Conservation (phyloP, 2,329 filamentous ascomycete genomes). For the Pseudocercospora vitis region DNA sequence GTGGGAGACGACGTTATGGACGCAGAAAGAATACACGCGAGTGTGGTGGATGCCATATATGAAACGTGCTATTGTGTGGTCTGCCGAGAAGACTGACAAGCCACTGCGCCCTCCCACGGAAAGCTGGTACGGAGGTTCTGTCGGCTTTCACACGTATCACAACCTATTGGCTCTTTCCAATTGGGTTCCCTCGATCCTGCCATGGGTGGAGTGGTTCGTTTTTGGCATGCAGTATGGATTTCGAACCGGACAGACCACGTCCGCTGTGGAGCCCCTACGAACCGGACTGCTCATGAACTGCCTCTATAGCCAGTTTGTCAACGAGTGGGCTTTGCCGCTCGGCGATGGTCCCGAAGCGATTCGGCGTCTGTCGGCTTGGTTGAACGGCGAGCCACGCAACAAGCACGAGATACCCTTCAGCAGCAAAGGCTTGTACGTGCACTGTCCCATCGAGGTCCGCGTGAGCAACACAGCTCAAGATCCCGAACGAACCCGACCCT, state of each 20-base stretch:
- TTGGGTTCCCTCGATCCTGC: conserved; percentile 74
- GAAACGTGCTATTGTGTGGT: conserved; percentile 83
- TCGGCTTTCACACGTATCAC: conserved; percentile 91
- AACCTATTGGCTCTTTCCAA: conserved; percentile 80
- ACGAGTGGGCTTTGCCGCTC: conserved; percentile 94
- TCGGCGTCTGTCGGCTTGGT: conserved; percentile 78
- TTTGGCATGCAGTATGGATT: conserved; percentile 98
- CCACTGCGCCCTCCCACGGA: conserved; percentile 58
- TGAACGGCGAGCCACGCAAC: conserved; percentile 70
- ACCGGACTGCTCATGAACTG: conserved; percentile 92
- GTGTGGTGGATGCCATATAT: conserved; percentile 99
- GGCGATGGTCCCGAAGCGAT: conserved; percentile 84
- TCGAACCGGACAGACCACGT: conserved; percentile 63
- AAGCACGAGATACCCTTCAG: conserved; percentile 72
- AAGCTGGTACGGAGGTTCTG: conserved; percentile 75
- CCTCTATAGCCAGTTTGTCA: conserved; percentile 96
- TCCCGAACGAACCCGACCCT: conserved; percentile 54
- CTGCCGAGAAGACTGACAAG: conserved; percentile 73
- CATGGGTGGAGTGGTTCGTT: conserved; percentile 92
- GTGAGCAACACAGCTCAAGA: conserved; percentile 67
- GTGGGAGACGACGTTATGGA: conserved; percentile 79
- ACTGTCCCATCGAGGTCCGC: conserved; percentile 90
- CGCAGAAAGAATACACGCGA: conserved; percentile 79
- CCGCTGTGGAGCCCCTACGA: conserved; percentile 77
- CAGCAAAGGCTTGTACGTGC: conserved; percentile 76